Percentiles rank a stretch among this genome's conserved stretches.
Conservation (phyloP, 2,329 filamentous ascomycete species). For the Dactylellina sp. region DNA sequence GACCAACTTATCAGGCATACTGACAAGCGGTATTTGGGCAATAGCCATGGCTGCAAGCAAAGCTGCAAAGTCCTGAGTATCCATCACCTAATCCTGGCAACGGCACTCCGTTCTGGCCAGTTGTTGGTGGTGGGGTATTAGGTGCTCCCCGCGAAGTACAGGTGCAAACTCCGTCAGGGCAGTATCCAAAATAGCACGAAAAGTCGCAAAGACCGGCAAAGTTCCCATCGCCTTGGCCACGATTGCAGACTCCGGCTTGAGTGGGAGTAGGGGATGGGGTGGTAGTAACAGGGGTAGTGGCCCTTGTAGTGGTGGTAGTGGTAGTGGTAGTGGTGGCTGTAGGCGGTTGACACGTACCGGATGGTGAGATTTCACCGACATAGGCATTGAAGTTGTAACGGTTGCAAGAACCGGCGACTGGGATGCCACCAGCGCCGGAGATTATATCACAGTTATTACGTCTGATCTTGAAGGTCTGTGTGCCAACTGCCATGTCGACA, state of each 20-base stretch:
- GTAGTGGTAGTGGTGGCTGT: constrained; percentile 53
- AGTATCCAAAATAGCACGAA: constrained; percentile 59
- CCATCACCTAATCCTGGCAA: constrained; percentile 61
- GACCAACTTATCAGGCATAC: constrained; percentile 9
- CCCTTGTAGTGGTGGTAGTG: constrained; percentile 29
- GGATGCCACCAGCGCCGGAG: constrained; percentile 59
- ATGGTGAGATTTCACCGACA: constrained; percentile 59
- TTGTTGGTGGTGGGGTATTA: constrained; percentile 58
- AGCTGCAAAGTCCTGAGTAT: constrained; percentile 67
- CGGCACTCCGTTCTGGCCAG: constrained; percentile 62
- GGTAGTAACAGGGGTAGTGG: constrained; percentile 28
- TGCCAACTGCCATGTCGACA: constrained; percentile 62
- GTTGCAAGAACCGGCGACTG: constrained; percentile 60
- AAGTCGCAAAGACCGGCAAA: constrained; percentile 64
- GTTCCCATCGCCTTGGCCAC: constrained; percentile 61
- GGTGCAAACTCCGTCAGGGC: constrained; percentile 58
- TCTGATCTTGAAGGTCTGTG: constrained; percentile 61
- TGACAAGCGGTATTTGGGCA: constrained; percentile 63
- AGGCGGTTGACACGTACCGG: constrained; percentile 31
- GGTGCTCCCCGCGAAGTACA: constrained; percentile 57
- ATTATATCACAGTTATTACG: constrained; percentile 58
- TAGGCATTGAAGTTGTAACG: constrained; percentile 63
- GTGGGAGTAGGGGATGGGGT: constrained; percentile 20
- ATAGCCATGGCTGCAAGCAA: constrained; percentile 66
- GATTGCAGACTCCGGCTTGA: constrained; percentile 56